phyloP scores from a whole-genome alignment of 345 rosid species.

The Gossypium herbaceum region DNA sequence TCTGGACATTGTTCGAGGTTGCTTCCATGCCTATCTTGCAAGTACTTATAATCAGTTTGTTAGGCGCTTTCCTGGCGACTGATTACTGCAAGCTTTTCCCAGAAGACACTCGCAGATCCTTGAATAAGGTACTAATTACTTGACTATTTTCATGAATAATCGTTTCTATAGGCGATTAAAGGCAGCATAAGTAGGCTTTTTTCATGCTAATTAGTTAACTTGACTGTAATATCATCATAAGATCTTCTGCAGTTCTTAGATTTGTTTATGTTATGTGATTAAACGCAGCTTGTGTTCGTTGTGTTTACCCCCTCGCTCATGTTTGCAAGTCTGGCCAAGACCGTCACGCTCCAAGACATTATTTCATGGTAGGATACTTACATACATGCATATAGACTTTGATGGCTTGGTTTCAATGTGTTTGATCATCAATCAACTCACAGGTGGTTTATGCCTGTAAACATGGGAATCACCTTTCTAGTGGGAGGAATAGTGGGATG shows the following conservation, averaged over 20 bases:
- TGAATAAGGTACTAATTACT: slow-evolving; percentile 58
- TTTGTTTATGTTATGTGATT: background rate
- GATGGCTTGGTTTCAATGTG: background rate
- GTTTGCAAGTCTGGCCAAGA: slow-evolving; percentile 77
- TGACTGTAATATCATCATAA: too few relatives aligned
- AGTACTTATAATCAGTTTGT: slow-evolving; percentile 58
- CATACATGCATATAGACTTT: background rate
- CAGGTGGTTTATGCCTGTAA: slow-evolving; percentile 99
- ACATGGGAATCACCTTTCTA: slow-evolving; percentile 75
- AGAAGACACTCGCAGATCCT: slow-evolving; percentile 51
- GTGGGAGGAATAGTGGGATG: slow-evolving; percentile 84
- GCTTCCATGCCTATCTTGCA: slow-evolving; percentile 80
- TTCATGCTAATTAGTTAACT: too few relatives aligned
- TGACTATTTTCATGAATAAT: background rate
- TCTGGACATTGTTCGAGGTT: slow-evolving; percentile 78
- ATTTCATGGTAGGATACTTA: slow-evolving; percentile 55
- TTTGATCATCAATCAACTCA: background rate
- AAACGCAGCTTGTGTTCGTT: slow-evolving; percentile 64
- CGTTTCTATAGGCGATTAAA: background rate
- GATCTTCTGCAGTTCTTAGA: too few relatives aligned
- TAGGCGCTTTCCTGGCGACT: slow-evolving; percentile 83
- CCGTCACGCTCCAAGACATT: slow-evolving; percentile 79
- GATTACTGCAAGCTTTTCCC: slow-evolving; percentile 63
- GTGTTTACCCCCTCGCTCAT: slow-evolving; percentile 80
- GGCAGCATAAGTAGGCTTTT: too few relatives aligned